Conservation (phyloP, 306 rosid species). For the Gleditsia sinensis region DNA sequence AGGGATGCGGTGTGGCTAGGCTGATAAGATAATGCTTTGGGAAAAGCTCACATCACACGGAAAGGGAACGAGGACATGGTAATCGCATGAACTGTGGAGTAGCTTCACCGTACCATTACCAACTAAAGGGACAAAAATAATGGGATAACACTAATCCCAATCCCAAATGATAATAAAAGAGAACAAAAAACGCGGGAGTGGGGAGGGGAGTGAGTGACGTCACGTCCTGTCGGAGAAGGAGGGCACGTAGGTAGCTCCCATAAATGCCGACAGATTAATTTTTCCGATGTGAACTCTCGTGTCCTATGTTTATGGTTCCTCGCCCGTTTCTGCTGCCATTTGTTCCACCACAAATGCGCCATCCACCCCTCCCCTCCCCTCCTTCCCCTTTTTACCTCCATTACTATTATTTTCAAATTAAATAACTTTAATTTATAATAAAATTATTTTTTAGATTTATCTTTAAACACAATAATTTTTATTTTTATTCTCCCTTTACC, state of each 20-base stretch:
- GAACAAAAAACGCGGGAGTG: neutral
- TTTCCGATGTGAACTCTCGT: conserved; percentile 32
- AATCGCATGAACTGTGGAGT: neutral
- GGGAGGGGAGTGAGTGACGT: conserved; percentile 23
- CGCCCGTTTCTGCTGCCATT: neutral
- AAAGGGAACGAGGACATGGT: neutral
- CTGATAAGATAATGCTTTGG: conserved; percentile 7
- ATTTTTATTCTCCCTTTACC: too few relatives aligned
- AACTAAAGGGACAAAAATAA: neutral
- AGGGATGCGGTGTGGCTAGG: neutral
- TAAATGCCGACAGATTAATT: conserved; percentile 56
- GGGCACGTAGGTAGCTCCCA: conserved; percentile 58
- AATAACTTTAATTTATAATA: too few relatives aligned
- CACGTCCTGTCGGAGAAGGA: conserved; percentile 34
- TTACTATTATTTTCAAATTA: too few relatives aligned
- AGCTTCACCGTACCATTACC: neutral
- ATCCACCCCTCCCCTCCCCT: too few relatives aligned
- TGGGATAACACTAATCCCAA: neutral
- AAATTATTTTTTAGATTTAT: too few relatives aligned
- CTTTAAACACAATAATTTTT: too few relatives aligned
- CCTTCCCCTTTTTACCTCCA: neutral
- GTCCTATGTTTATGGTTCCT: conserved; percentile 36
- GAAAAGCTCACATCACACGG: conserved; percentile 5
- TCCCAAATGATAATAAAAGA: neutral
- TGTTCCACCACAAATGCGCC: neutral